Evolutionary conservation across 148 eudicot genomes (phyloP).

Genomic region (Simmondsia chinensis): DNA sequence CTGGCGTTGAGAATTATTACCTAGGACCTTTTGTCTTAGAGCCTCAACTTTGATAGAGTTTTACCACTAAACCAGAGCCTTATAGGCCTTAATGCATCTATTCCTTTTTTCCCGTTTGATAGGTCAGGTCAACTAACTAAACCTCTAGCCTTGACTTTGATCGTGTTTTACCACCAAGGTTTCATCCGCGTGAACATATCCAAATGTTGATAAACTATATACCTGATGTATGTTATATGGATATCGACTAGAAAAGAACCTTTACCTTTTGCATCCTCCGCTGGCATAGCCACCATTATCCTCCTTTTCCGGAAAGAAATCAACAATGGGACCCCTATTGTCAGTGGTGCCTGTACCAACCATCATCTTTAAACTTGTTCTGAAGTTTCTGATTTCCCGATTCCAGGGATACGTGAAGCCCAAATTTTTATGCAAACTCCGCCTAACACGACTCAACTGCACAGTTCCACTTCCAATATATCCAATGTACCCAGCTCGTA

Average conservation of each 20-base stretch:
- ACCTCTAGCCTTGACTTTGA: too few species aligned
- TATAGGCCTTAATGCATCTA: too few species aligned
- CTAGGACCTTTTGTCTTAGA: too few species aligned
- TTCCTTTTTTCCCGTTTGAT: too few species aligned
- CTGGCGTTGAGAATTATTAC: too few species aligned
- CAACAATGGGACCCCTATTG: slow-evolving; percentile 21
- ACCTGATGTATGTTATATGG: not conserved
- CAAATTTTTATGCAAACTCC: slow-evolving; percentile 24
- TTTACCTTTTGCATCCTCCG: slow-evolving; percentile 89
- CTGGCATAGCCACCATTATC: slow-evolving; percentile 61
- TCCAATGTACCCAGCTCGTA: slow-evolving; percentile 27
- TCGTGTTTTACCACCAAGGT: too few species aligned
- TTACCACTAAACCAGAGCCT: too few species aligned
- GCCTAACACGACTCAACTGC: slow-evolving; percentile 15
- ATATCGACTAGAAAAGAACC: slow-evolving; percentile 5
- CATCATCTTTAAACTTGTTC: slow-evolving; percentile 50
- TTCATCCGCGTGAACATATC: slow-evolving; percentile 1
- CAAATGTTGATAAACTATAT: slow-evolving; percentile 1
- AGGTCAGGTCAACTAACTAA: too few species aligned
- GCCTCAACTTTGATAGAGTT: too few species aligned
- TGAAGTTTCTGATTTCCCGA: slow-evolving; percentile 16
- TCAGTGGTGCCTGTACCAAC: slow-evolving; percentile 42
- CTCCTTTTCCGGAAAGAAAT: slow-evolving; percentile 37
- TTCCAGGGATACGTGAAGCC: slow-evolving; percentile 15
- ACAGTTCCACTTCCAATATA: slow-evolving; percentile 19